phyloP scores from a whole-genome alignment of 352 stramenopile species.

The Hyphochytrium catenoides region DNA sequence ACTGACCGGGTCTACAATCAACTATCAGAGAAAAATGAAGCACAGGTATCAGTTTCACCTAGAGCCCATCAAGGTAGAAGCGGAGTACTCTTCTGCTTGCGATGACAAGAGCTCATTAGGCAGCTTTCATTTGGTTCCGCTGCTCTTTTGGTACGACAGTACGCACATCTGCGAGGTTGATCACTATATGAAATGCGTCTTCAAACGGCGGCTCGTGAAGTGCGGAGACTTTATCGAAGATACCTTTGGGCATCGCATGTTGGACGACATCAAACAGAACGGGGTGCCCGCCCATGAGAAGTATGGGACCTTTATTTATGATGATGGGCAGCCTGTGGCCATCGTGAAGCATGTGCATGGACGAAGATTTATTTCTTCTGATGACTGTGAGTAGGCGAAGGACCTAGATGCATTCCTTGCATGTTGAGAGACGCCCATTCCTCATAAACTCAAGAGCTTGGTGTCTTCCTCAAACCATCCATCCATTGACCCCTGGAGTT shows the following conservation, averaged over 20 bases:
- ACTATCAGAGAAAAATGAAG: neutral
- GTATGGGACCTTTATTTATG: conserved; percentile 3
- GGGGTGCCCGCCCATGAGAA: neutral
- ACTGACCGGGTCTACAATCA: neutral
- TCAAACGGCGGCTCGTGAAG: conserved; percentile 4
- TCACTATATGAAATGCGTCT: conserved; percentile 7
- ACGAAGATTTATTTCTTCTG: no score
- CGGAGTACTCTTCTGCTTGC: neutral
- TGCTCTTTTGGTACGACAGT: conserved; percentile 11
- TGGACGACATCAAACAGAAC: neutral
- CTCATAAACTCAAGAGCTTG: no score
- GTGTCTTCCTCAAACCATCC: no score
- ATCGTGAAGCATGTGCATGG: no score
- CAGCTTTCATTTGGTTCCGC: conserved; percentile 3
- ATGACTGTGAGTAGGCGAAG: no score
- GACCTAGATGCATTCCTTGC: no score
- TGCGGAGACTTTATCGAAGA: conserved; percentile 11
- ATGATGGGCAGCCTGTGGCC: no score
- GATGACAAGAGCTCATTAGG: conserved; percentile 3
- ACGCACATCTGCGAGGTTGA: conserved; percentile 8
- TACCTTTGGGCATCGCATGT: conserved; percentile 9
- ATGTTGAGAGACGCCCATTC: no score
- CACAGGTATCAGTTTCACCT: conserved; percentile 2
- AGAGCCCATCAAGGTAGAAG: neutral
- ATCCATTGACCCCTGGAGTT: no score